These are phyloP conservation scores for Chlamydomonas eustigma DNA, from an alignment of 139 green algal species.

Conservation along the genomic window DNA sequence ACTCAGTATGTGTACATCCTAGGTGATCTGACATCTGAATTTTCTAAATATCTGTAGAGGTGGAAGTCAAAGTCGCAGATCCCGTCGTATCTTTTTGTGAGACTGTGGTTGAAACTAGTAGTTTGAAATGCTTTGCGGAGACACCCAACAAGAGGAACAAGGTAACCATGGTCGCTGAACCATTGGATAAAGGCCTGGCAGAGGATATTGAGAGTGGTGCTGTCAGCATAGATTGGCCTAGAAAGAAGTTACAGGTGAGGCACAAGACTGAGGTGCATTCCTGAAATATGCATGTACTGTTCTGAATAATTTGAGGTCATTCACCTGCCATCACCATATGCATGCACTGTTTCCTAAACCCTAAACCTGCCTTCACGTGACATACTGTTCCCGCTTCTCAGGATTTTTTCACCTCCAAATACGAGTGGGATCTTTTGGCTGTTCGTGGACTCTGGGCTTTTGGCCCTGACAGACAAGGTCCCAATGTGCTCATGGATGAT, in stretches of 20 bases:
- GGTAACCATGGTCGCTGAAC: slow-evolving; percentile 94
- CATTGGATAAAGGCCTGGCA: slow-evolving; percentile 86
- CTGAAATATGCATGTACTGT: no score
- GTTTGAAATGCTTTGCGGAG: slow-evolving; percentile 96
- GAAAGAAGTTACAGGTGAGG: slow-evolving; percentile 53
- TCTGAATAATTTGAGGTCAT: no score
- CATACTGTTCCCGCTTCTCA: slow-evolving; percentile 48
- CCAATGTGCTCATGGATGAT: slow-evolving; percentile 95
- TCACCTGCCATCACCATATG: no score
- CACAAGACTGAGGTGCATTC: no score
- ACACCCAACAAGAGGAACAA: slow-evolving; percentile 93
- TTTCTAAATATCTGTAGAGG: slow-evolving; percentile 63
- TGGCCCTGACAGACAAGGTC: slow-evolving; percentile 78
- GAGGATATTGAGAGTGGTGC: slow-evolving; percentile 86
- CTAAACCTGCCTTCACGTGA: no score
- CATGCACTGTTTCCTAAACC: no score
- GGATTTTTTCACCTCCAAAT: slow-evolving; percentile 76
- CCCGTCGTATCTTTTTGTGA: slow-evolving; percentile 91
- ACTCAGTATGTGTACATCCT: no score
- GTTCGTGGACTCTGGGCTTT: slow-evolving; percentile 95
- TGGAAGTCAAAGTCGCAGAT: slow-evolving; percentile 92
- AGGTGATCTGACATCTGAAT: no score
- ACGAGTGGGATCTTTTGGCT: slow-evolving; percentile 95
- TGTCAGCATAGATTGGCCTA: slow-evolving; percentile 55
- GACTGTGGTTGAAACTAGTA: slow-evolving; percentile 93